Evolutionary conservation across 139 green algal genomes (phyloP), one percentile per base, ranked within the genome.

Genomic region (Nannochloris sp.): DNA sequence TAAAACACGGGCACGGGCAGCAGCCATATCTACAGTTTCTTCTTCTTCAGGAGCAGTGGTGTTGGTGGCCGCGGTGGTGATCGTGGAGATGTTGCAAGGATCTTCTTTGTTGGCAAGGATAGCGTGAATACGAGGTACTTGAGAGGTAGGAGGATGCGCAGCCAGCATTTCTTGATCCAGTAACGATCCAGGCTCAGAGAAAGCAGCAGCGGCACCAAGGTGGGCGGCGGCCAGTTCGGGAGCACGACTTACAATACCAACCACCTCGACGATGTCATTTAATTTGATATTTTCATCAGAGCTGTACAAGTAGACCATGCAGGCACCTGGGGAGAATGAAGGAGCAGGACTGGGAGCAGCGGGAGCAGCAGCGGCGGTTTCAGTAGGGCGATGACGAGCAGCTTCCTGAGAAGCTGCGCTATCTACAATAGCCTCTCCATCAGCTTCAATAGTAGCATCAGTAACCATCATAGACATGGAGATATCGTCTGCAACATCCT

Each of bases 231-330:
- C 80, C 15, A 86, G 70, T 61, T 82, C 67, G 2, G 80, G 80
- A 38, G 69, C 45, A 4, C 61, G 34, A 27, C 54, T 69, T 9
- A 88, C 30, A 23, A 89, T 54, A 13, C 82, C 82, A 35, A 87
- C 63, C 37, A 89, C 68, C 46, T 88, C 82, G 14, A 88, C 66
- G 13, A 87, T 67, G 9, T 86, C 78, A 39, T 88, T 85, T 45
- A 89, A 69, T n/a, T 66, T 61, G 30, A 86, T 45, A n/a, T 56
- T 38, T 13, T 79, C 70, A 0, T 62, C 72, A 6, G 66, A 44
- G 10, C 65, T 64, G 31, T 89, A 87, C 30, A 87, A 72, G 23
- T 87, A 82, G 0, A 80, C 67, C 39, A 86, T 78, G 64, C 78
- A 86, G 63, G 64, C 71, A 24, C 79, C 80, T 5, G 70, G 59